phyloP scores from a whole-genome alignment of 1,284 basidiomycete species.

The Pterulicium gracile region DNA sequence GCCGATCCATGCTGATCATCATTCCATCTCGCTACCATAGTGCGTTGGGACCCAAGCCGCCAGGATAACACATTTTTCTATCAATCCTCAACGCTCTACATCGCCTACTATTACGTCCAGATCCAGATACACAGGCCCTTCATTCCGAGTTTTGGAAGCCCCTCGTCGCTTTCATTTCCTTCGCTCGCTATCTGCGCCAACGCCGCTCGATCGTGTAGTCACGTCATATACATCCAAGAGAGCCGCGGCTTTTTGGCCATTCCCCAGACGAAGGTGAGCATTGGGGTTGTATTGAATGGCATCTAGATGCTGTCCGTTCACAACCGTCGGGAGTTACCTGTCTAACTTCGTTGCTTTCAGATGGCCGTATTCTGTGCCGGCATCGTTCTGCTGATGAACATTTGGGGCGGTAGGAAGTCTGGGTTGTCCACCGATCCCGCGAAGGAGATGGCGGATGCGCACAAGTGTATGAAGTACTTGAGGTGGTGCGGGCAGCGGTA shows the following conservation, averaged over 20 bases:
- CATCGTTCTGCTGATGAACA: conserved; percentile 7
- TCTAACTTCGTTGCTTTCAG: conserved; percentile 54
- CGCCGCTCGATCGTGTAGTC: conserved; percentile 51
- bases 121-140: conserved; percentile 50
- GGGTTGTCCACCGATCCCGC: conserved; percentile 9
- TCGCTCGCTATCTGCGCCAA: conserved; percentile 64
- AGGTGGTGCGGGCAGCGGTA: conserved; percentile 6
- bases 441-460: conserved; percentile 6
- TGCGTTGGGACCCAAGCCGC: conserved; percentile 52
- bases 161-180: conserved; percentile 22
- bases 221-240: conserved; percentile 34
- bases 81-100: conserved; percentile 49
- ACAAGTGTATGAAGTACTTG: conserved; percentile 3
- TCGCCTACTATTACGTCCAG: conserved; percentile 48
- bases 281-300: neutral
- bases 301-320: too few relatives aligned
- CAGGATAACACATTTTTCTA: conserved; percentile 38
- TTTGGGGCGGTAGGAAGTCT: conserved; percentile 15
- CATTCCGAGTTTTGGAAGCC: conserved; percentile 24
- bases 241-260: conserved; percentile 13
- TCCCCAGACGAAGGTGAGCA: neutral
- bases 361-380: conserved; percentile 38
- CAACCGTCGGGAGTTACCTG: conserved; percentile 51
- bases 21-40: conserved; percentile 17
- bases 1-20: neutral